A percentile compares a stretch with the other conserved stretches of the same genome.
phyloP scores from a whole-genome alignment of 495 filamentous ascomycete genomes.

The Penicillium soppii region DNA sequence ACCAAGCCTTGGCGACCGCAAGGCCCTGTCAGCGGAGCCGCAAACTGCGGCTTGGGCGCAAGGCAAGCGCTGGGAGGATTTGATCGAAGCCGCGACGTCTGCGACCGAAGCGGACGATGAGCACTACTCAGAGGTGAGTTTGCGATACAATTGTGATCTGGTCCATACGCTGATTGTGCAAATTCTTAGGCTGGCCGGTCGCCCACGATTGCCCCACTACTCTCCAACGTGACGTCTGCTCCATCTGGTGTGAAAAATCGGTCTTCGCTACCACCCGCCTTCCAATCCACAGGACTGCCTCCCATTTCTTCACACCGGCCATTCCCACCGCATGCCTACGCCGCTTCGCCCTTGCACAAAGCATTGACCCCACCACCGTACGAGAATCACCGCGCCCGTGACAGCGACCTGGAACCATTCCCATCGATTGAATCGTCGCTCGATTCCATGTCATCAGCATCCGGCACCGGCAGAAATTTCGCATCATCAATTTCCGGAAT shows the following conservation, averaged over 20 bases:
- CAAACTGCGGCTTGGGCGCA: slow-evolving; percentile 64
- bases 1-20: slow-evolving; percentile 71
- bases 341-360: slow-evolving; percentile 83
- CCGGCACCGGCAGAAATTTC: slow-evolving; percentile 63
- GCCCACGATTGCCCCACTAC: slow-evolving; percentile 52
- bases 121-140: slow-evolving; percentile 60
- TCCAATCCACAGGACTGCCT: slow-evolving; percentile 37
- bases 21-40: slow-evolving; percentile 82
- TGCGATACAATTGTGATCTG: neutral
- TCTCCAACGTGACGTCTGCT: slow-evolving; percentile 43
- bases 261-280: slow-evolving; percentile 73
- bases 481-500: slow-evolving; percentile 55
- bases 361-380: slow-evolving; percentile 78
- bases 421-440: slow-evolving; percentile 77
- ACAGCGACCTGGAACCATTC: slow-evolving; percentile 70
- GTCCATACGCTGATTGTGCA: slow-evolving; percentile 23
- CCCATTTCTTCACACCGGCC: slow-evolving; percentile 45
- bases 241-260: slow-evolving; percentile 54
- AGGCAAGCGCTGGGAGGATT: slow-evolving; percentile 89
- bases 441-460: slow-evolving; percentile 51
- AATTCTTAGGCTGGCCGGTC: slow-evolving; percentile 66
- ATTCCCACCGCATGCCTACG: slow-evolving; percentile 69
- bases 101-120: slow-evolving; percentile 87
- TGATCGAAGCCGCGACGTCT: slow-evolving; percentile 88
- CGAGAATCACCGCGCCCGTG: slow-evolving; percentile 52